A percentile compares a stretch with the other conserved stretches of the same genome.
Evolutionary conservation across 2,329 filamentous ascomycete species (phyloP).

Genomic region (Colletotrichum viniferum): DNA sequence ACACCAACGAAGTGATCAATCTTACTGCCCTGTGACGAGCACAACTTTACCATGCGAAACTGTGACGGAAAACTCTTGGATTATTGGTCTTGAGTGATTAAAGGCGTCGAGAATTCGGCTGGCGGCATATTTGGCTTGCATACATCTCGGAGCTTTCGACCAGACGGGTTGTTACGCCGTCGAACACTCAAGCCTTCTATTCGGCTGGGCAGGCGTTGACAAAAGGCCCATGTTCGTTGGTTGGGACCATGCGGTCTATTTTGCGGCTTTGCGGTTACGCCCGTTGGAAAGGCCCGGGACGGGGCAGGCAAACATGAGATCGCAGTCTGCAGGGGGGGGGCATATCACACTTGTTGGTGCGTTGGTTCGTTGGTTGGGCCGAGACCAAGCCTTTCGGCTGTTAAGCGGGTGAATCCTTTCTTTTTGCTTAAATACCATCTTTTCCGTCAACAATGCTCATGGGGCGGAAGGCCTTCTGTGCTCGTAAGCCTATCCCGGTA

Average conservation of each 20-base stretch:
- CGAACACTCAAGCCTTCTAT: neutral
- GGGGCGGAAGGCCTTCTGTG: neutral
- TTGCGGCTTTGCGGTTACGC: neutral
- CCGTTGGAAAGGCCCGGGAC: fast-evolving
- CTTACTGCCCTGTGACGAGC: neutral
- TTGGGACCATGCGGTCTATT: too few relatives aligned
- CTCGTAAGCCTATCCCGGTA: conserved; percentile 34
- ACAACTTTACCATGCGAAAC: neutral
- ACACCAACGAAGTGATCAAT: neutral
- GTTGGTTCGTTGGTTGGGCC: neutral
- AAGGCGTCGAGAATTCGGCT: neutral
- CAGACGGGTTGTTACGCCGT: neutral
- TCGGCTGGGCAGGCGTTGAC: neutral
- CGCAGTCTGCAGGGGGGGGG: fast-evolving
- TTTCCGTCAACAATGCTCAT: neutral
- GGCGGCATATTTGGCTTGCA: neutral
- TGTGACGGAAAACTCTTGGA: fast-evolving
- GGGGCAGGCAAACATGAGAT: neutral
- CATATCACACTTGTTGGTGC: neutral
- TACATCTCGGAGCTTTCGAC: neutral
- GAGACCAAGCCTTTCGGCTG: fast-evolving
- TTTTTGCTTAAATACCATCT: fast-evolving
- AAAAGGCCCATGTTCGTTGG: neutral
- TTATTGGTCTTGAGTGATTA: neutral
- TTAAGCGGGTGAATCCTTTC: neutral